Conservation (phyloP, 2,329 filamentous ascomycete species). For the Trichophyton mentagrophytes region DNA sequence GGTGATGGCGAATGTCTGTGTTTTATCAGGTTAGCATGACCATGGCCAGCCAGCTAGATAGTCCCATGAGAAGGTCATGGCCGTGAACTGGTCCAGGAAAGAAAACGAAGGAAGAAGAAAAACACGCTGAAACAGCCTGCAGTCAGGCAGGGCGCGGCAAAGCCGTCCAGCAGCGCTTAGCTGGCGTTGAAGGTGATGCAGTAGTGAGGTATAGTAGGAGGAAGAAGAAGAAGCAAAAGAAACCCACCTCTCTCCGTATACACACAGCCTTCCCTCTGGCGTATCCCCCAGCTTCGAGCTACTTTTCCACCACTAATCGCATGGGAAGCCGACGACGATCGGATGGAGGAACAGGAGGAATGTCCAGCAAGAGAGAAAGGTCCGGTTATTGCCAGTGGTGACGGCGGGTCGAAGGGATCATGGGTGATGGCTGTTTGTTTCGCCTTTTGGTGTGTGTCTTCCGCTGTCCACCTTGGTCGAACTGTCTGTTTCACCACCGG, state of each 20-base stretch:
- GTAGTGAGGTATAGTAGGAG: too few species aligned
- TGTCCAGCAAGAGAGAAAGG: background rate
- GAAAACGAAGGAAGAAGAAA: background rate
- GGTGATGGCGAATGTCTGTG: too few species aligned
- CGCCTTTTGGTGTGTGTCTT: background rate
- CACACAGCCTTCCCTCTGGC: background rate
- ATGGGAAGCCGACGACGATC: background rate
- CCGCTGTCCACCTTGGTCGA: background rate
- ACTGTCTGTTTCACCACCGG: background rate
- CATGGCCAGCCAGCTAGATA: too few species aligned
- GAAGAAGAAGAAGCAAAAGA: background rate
- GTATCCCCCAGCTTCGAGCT: background rate
- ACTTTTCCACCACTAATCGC: background rate
- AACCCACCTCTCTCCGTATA: background rate
- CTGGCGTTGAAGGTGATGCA: background rate
- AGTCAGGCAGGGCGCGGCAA: background rate
- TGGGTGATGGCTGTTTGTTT: background rate
- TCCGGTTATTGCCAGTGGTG: background rate
- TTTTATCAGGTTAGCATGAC: too few species aligned
- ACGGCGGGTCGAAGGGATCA: background rate
- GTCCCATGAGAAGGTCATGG: background rate
- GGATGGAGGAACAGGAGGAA: too few species aligned
- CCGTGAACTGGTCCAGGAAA: background rate
- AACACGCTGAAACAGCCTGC: background rate
- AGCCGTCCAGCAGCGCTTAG: background rate